Base-by-base conservation (phyloP, 2,329 filamentous ascomycete genomes). In the Botrytis paeoniae region DNA sequence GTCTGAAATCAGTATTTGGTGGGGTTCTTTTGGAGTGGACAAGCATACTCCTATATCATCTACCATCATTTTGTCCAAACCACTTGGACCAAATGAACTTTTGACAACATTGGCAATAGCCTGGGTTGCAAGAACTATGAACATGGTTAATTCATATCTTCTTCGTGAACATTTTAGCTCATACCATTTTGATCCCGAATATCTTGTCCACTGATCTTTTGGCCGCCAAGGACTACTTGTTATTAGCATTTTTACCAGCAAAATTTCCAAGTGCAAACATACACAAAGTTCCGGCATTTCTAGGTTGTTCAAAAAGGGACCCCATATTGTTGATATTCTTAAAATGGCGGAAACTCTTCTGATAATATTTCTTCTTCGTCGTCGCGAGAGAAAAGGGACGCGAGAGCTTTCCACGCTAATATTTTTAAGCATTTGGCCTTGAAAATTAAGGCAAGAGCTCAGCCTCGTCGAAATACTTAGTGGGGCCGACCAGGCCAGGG, bases 1-100 rank as follows among this genome's bases (percentile, higher is more conserved):
- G 79, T 48, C 39, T 63, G 70, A 64, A 66, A 62, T 80, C 71
- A 80, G 78, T 73, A 72, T 68, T 71, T 68, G 37, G 48, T 61
- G 64, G 61, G 45, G 72, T 74, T 73, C 54, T 39, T 65, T 66
- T 54, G 66, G 51, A 51, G 35, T 29, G 63, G 37, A 41, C 60
- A 73, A 73, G 80, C 91, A 79, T 89, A 94, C 92, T 81, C 96
- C 96, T 83, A 99, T 98, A 82, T 99, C 96, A 85, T 99, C 96
- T 80, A 99, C 96, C 96, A 99, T 98, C 96, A 99, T 99, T 89
- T 99, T 99, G 83, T 99, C 96, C 78, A 99, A 89, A 66, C 96
- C 96, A 75, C 94, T 97, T 69, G 96, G 96, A 72, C 96, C 96
- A 82, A 99, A 99, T 25, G 96, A 99, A 84, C 93, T 97, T 87